Evolutionary conservation across 768 basidiomycete species (phyloP), one percentile per base, ranked within the genome.

Genomic region (Kwoniella botswanensis): DNA sequence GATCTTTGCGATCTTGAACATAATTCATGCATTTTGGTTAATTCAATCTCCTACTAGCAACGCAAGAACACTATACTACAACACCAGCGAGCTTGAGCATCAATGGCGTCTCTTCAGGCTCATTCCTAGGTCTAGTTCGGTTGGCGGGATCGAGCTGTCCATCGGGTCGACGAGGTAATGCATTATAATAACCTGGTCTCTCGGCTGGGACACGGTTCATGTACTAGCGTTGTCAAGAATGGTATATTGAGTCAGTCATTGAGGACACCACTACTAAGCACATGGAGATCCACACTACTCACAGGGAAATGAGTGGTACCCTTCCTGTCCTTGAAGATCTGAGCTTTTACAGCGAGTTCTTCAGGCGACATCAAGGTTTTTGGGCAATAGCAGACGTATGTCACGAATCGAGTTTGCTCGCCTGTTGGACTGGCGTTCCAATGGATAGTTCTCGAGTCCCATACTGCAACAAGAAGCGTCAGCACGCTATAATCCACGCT

Each of bases 401-500:
- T 55, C 1, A 59, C 66, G 62, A 78, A 69, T 10, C 80, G 68
- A 22, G 74, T 71, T 42, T 71, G 76, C 6, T 67, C 53, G 6
- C 70, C 75, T 35, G 63, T 64, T 1, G 80, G 78, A 29, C 73
- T 66, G 12, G 75, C 66, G 46, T 79, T 79, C 75, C 79, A 82
- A 61, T 80, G 76, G 15, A 74, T 65, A 0, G 73, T 74, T 35
- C 73, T 29, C 9, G 65, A 65, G 67, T 82, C 76, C 80, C 82
- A 84, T 13, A 83, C 59, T 61, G 11, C 21, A 17, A 21, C 1
- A 13, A 9, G 50, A 52, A 15, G 21, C 21, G 15, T 52, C 50
- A 17, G 21, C 21, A 52, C 15, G 21, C 11, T 21, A 52, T 15
- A 5, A 52, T 52, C 21, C 15, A 17, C 50, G 21, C 50, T 52